Percentiles rank a stretch among this genome's conserved stretches.
Evolutionary conservation across 1,139 yeast species (phyloP).

Genomic region (Nakaseomyces bracarensis): DNA sequence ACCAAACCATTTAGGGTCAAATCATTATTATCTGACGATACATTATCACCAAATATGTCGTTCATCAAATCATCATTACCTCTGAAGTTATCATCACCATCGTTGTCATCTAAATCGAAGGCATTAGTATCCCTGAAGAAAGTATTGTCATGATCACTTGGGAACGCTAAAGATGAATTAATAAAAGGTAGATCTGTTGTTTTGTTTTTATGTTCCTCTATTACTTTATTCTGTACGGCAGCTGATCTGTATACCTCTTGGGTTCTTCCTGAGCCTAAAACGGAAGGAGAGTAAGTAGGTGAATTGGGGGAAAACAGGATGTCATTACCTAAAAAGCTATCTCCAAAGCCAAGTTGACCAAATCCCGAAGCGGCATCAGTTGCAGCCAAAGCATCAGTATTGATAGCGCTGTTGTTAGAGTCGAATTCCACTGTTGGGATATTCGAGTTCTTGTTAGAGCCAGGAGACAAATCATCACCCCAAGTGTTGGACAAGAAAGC

Average conservation of each 20-base stretch:
- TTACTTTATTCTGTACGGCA: slow-evolving; percentile 2
- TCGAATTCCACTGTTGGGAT: not conserved
- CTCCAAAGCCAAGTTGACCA: slow-evolving; percentile 14
- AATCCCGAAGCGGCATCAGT: slow-evolving; percentile 8
- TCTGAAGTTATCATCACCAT: slow-evolving; percentile 6
- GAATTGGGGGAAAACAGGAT: slow-evolving; percentile 6
- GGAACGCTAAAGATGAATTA: slow-evolving; percentile 23
- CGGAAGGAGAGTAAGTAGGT: slow-evolving; percentile 4
- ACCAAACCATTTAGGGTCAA: slow-evolving; percentile 11
- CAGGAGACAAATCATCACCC: slow-evolving; percentile 5
- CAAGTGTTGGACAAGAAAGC: slow-evolving; percentile 8
- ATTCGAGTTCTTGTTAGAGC: not conserved
- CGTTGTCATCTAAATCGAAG: slow-evolving; percentile 2
- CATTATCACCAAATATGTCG: slow-evolving; percentile 11
- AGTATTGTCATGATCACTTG: slow-evolving; percentile 9
- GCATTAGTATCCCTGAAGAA: not conserved
- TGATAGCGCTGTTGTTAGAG: not conserved
- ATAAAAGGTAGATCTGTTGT: slow-evolving; percentile 16
- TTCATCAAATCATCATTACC: slow-evolving; percentile 5
- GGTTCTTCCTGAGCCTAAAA: slow-evolving; percentile 5
- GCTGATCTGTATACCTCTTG: not conserved
- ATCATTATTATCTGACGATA: slow-evolving; percentile 12
- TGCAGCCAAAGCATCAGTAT: not conserved
- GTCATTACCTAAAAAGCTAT: slow-evolving; percentile 4
- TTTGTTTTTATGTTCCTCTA: slow-evolving; percentile 1